phyloP scores from a whole-genome alignment of 2,329 filamentous ascomycete genomes.

The Trichophaea hybrida region DNA sequence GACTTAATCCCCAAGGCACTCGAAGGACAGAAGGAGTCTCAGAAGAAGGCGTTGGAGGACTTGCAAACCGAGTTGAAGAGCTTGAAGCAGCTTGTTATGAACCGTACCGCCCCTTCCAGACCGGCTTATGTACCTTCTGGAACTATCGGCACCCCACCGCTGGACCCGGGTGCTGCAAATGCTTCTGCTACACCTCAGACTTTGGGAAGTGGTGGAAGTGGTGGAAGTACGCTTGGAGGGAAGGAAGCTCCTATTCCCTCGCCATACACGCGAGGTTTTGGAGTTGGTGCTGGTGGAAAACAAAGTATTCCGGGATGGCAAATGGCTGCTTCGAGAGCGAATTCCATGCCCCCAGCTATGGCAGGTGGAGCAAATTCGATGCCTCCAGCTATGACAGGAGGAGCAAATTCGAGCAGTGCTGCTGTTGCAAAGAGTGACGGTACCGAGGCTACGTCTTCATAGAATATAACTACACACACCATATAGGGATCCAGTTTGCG shows the following conservation, averaged over 20 bases:
- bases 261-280: conserved; percentile 25
- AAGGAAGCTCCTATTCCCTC: conserved; percentile 10
- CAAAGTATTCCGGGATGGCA: conserved; percentile 41
- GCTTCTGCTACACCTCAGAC: conserved; percentile 2
- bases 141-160: conserved; percentile 20
- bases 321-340: conserved; percentile 32
- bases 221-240: conserved; percentile 13
- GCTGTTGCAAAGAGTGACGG: background rate
- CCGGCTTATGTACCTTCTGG: conserved; percentile 25
- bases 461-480: background rate
- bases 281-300: conserved; percentile 13
- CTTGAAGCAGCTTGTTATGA: conserved; percentile 70
- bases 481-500: no score
- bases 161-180: conserved; percentile 19
- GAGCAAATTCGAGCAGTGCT: background rate
- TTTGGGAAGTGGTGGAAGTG: conserved; percentile 8
- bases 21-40: conserved; percentile 70
- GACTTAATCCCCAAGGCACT: conserved; percentile 79
- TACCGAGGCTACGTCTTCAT: background rate
- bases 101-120: conserved; percentile 39
- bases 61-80: conserved; percentile 79
- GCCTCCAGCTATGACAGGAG: background rate
- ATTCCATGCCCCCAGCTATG: conserved; percentile 8
- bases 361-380: no score
- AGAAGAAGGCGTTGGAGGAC: conserved; percentile 68